These are phyloP conservation scores for Neocatenulostroma microsporum DNA, from an alignment of 2,329 filamentous ascomycete genomes.

Conservation along the genomic window DNA sequence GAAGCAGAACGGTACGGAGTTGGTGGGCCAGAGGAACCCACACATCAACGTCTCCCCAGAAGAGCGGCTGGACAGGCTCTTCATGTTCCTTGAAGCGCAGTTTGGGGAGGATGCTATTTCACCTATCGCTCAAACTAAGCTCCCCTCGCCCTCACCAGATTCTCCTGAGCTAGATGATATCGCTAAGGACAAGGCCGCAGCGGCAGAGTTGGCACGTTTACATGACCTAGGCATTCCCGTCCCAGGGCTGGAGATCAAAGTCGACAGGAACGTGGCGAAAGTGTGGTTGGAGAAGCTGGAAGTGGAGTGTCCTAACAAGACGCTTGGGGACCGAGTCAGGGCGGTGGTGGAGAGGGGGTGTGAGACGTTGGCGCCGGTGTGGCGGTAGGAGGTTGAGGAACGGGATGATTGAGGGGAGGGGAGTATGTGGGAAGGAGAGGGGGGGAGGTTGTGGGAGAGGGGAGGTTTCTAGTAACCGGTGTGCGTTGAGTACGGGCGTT, in stretches of 20 bases:
- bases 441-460: no score
- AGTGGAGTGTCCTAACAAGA: slow-evolving; percentile 72
- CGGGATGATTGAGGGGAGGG: no score
- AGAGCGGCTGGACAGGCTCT: slow-evolving; percentile 74
- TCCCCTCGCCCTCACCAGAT: no score
- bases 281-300: slow-evolving; percentile 91
- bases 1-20: no score
- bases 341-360: slow-evolving; percentile 77
- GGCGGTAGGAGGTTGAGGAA: slow-evolving; percentile 10
- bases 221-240: slow-evolving; percentile 83
- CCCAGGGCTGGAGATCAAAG: slow-evolving; percentile 75
- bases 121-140: slow-evolving; percentile 62
- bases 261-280: slow-evolving; percentile 78
- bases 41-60: slow-evolving; percentile 64
- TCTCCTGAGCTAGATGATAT: no score
- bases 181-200: slow-evolving; percentile 48
- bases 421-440: no score
- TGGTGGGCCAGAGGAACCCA: slow-evolving; percentile 52
- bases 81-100: slow-evolving; percentile 95
- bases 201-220: slow-evolving; percentile 65
- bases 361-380: slow-evolving; percentile 20
- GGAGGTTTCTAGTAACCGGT: no score
- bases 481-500: no score
- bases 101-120: slow-evolving; percentile 78
- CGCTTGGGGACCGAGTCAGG: slow-evolving; percentile 71